Evolutionary conservation across 495 filamentous ascomycete genomes (phyloP), one percentile per base, ranked within the genome.

Genomic region (Podospora sp.): DNA sequence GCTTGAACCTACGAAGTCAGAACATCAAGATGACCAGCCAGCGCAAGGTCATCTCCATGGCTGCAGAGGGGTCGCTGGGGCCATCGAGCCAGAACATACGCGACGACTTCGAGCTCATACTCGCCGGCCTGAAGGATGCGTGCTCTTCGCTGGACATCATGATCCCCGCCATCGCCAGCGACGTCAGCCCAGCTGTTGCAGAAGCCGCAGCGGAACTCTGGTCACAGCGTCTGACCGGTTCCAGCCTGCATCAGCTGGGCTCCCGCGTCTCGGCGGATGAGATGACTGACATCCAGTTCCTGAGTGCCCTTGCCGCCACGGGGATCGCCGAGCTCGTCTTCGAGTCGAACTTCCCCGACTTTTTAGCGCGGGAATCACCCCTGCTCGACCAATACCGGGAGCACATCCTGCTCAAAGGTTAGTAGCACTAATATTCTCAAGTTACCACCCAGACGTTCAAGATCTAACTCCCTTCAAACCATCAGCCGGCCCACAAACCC

Each of bases 61-160:
- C 52, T 55, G 9, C 14, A 26, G 12, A 55, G 14, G 24, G 20
- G 2, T 20, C 14, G 1, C 16, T 55, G 22, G 16, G 52, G 3
- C 52, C 21, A 55, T 22, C 52, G 1, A 22, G 52, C 24, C 6
- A 14, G 20, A 26, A 22, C 52, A 22, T 55, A 9, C 52, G 52
- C 2, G 52, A 55, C 1, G 52, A 55, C 8, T 55, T 55, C 24
- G 52, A 55, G 21, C 52, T 55, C 2, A 20, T 55, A 2, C 16
- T 55, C 20, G 52, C 52, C 52, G 52, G 20, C 52, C 14, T 55
- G 52, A 55, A 55, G 52, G 52, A 55, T 55, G 52, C 52, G 11
- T 55, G 52, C 52, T 55, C 52, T 55, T 55, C 52, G 9, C 16
- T 55, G 2, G n/a, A 55, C 24, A 55, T 55, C 22, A 55, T n/a